Evolutionary conservation across 2,329 filamentous ascomycete species (phyloP).

Genomic region (Penicillium sp.): DNA sequence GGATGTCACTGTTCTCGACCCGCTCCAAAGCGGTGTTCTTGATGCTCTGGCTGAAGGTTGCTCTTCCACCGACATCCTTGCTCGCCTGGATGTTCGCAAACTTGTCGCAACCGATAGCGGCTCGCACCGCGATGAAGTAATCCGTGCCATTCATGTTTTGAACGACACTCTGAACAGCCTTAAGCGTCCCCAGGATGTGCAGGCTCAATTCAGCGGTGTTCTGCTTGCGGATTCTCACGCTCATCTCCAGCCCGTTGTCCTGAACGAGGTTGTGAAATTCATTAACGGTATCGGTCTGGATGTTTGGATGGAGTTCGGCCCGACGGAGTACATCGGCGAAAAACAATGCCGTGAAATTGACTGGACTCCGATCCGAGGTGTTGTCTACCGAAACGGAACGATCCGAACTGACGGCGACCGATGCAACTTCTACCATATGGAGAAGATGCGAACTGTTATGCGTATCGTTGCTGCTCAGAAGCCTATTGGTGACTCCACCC

Average conservation of each 20-base stretch:
- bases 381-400: not conserved
- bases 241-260: slow-evolving; percentile 1
- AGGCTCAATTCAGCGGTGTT: not conserved
- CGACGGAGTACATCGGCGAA: not conserved
- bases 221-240: not conserved
- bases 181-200: not conserved
- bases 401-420: not conserved
- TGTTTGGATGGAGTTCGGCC: slow-evolving; percentile 3
- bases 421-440: not conserved
- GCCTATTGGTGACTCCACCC: not conserved
- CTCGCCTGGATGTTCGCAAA: slow-evolving; percentile 2
- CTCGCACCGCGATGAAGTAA: slow-evolving; percentile 1
- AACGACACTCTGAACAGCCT: not conserved
- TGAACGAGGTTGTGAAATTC: slow-evolving; percentile 4
- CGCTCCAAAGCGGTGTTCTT: not conserved
- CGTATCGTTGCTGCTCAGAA: slow-evolving; percentile 1
- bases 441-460: slow-evolving; percentile 3
- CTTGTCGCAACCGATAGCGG: not conserved
- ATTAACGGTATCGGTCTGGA: not conserved
- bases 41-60: not conserved
- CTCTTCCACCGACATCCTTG: not conserved
- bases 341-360: slow-evolving; percentile 3
- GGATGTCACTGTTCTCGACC: slow-evolving; percentile 1
- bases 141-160: not conserved
- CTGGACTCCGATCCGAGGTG: not conserved